Conservation (phyloP, 345 rosid genomes). For the Heritiera littoralis region DNA sequence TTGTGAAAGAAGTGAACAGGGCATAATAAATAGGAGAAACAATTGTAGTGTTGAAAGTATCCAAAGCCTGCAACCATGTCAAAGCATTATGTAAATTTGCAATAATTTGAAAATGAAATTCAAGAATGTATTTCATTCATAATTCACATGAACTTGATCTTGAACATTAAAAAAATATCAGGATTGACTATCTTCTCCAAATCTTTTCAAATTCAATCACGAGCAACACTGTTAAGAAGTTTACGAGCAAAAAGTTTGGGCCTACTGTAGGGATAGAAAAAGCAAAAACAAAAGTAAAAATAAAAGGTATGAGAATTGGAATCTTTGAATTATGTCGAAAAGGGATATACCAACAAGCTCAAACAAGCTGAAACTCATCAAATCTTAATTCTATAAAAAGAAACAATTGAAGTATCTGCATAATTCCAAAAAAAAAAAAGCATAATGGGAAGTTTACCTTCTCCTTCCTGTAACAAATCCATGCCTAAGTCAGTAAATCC, state of each 20-base stretch:
- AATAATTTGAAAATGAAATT: neutral
- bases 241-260: neutral
- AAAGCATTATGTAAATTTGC: slow-evolving; percentile 10
- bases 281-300: neutral
- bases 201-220: neutral
- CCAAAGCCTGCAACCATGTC: slow-evolving; percentile 65
- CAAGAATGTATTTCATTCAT: neutral
- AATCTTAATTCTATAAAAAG: neutral
- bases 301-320: neutral
- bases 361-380: neutral
- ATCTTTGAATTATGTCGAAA: neutral
- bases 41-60: slow-evolving; percentile 68
- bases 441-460: neutral
- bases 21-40: slow-evolving; percentile 85
- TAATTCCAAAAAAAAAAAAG: neutral
- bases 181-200: neutral
- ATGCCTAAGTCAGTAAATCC: neutral
- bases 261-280: neutral
- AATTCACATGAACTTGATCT: neutral
- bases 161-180: neutral
- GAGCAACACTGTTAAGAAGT: neutral
- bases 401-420: neutral
- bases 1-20: slow-evolving; percentile 72
- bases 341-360: neutral
- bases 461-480: neutral